Conservation (phyloP, 768 basidiomycete species). For the Mycena maculata region DNA sequence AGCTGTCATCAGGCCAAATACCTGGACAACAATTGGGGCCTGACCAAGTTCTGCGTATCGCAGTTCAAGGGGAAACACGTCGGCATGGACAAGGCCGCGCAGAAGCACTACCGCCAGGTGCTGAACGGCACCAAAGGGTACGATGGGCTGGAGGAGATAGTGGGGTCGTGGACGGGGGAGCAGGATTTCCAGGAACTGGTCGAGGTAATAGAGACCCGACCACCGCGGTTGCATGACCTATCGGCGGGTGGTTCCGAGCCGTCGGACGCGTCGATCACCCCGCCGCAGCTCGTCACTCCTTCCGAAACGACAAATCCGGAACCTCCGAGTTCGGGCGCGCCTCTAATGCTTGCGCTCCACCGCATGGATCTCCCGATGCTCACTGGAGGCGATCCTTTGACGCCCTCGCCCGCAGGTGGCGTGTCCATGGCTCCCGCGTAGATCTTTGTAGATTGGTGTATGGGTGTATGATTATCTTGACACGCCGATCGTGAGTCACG, state of each 20-base stretch:
- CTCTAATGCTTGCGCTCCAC: slow-evolving; percentile 41
- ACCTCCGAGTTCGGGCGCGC: slow-evolving; percentile 64
- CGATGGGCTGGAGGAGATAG: slow-evolving; percentile 61
- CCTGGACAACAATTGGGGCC: slow-evolving; percentile 81
- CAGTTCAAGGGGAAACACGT: slow-evolving; percentile 82
- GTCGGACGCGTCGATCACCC: slow-evolving; percentile 36
- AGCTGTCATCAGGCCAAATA: slow-evolving; percentile 68
- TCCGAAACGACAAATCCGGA: slow-evolving; percentile 67
- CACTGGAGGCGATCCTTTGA: slow-evolving; percentile 48
- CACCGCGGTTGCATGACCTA: slow-evolving; percentile 21
- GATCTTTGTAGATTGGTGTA: too few relatives aligned
- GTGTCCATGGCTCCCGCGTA: slow-evolving; percentile 1
- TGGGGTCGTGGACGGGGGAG: slow-evolving; percentile 69
- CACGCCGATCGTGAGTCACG: too few relatives aligned
- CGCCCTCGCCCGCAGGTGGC: slow-evolving; percentile 37
- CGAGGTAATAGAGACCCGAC: slow-evolving; percentile 59
- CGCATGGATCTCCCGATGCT: slow-evolving; percentile 44
- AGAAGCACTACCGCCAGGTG: slow-evolving; percentile 63
- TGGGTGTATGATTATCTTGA: too few relatives aligned
- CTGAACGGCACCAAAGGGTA: slow-evolving; percentile 74
- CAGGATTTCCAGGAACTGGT: slow-evolving; percentile 69
- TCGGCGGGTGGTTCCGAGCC: slow-evolving; percentile 23
- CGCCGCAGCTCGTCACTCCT: slow-evolving; percentile 54
- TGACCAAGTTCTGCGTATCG: slow-evolving; percentile 88
- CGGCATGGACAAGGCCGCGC: slow-evolving; percentile 67